These are phyloP conservation scores for Phytophthora capsici DNA, from an alignment of 352 stramenopile genomes.

Conservation along the genomic window DNA sequence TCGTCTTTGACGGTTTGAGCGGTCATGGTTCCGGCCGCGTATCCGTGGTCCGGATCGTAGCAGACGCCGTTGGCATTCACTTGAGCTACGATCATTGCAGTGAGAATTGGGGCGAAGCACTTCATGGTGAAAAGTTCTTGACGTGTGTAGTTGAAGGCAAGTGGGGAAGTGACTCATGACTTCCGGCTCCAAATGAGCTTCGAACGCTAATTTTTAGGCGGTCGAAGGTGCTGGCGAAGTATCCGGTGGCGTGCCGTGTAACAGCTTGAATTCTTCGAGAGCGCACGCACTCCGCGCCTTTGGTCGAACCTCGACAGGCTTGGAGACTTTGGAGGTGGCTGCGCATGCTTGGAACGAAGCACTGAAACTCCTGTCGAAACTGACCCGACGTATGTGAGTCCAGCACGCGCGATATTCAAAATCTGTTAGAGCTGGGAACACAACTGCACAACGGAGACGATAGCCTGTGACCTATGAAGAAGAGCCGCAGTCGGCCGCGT, in stretches of 20 bases:
- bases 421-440: conserved; percentile 3
- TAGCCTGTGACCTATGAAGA: background rate
- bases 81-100: conserved; percentile 27
- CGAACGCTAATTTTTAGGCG: conserved; percentile 7
- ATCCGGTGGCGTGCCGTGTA: conserved; percentile 33
- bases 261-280: conserved; percentile 27
- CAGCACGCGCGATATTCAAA: conserved; percentile 12
- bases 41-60: conserved; percentile 63
- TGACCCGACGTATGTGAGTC: conserved; percentile 1
- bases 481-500: background rate
- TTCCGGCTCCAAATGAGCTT: conserved; percentile 1
- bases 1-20: conserved; percentile 41
- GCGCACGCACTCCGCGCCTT: conserved; percentile 12
- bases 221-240: background rate
- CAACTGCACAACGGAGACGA: conserved; percentile 1
- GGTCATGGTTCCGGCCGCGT: conserved; percentile 22
- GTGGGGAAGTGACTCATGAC: conserved; percentile 23
- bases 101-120: conserved; percentile 29
- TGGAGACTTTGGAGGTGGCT: background rate
- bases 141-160: conserved; percentile 19
- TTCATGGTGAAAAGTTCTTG: conserved; percentile 39
- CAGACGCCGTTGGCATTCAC: conserved; percentile 64
- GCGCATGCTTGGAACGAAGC: conserved; percentile 15
- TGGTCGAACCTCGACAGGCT: conserved; percentile 24
- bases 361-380: conserved; percentile 26